phyloP scores from a whole-genome alignment of 352 stramenopile species.

The Elongisporangium anandrum region DNA sequence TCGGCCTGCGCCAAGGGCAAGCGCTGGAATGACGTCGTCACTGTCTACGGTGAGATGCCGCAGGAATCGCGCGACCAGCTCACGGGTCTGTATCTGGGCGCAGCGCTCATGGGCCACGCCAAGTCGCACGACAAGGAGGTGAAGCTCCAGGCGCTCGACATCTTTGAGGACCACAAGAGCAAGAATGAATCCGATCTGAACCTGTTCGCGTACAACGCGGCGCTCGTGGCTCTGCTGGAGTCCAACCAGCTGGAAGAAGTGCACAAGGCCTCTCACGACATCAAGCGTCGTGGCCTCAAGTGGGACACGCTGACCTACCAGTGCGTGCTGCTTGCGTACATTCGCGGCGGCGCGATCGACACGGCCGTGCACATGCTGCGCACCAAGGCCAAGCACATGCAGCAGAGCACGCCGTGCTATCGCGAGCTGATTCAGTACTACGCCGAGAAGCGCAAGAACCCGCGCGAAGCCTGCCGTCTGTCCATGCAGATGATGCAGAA shows the following conservation, averaged over 20 bases:
- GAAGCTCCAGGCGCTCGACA: constrained; percentile 32
- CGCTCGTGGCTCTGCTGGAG: constrained; percentile 52
- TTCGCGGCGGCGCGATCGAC: constrained; percentile 49
- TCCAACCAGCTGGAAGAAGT: constrained; percentile 51
- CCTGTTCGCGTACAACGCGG: constrained; percentile 68
- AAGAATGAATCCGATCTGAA: constrained; percentile 39
- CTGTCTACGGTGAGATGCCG: constrained; percentile 60
- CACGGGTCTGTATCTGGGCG: constrained; percentile 51
- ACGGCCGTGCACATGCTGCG: constrained; percentile 65
- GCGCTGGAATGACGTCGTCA: constrained; percentile 58
- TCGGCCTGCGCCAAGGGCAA: constrained; percentile 73
- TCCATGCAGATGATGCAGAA: constrained; percentile 87
- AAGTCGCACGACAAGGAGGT: constrained; percentile 42
- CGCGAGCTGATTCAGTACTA: constrained; percentile 67
- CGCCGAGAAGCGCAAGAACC: constrained; percentile 56
- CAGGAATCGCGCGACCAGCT: constrained; percentile 27
- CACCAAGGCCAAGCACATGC: constrained; percentile 66
- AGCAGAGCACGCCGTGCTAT: constrained; percentile 68
- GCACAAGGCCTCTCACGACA: constrained; percentile 46
- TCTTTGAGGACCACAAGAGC: constrained; percentile 50
- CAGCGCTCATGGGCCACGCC: constrained; percentile 69
- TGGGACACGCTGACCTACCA: constrained; percentile 75
- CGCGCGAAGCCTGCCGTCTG: constrained; percentile 54
- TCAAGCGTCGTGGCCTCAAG: constrained; percentile 50
- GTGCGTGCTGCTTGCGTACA: constrained; percentile 55